phyloP scores from a whole-genome alignment of 202 grass and related monocot species.

The Hordeum pubiflorum region DNA sequence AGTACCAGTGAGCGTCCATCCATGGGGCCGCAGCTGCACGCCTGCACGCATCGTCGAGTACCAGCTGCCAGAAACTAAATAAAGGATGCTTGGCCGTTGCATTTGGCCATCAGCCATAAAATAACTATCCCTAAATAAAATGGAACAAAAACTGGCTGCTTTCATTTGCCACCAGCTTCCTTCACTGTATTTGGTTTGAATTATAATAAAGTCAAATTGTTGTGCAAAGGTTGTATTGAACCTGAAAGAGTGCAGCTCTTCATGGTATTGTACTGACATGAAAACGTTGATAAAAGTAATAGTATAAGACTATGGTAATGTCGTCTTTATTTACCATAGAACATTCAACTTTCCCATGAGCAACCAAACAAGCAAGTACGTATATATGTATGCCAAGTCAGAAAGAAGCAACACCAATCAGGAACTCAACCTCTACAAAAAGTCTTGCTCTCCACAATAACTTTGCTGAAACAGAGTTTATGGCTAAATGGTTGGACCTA shows the following conservation, averaged over 20 bases:
- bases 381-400: background rate
- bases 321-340: background rate
- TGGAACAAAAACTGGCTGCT: background rate
- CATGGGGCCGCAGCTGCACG: background rate
- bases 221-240: background rate
- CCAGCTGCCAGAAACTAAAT: background rate
- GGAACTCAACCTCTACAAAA: background rate
- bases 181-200: background rate
- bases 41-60: background rate
- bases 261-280: background rate
- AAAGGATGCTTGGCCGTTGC: background rate
- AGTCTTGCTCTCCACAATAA: background rate
- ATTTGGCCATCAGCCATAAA: background rate
- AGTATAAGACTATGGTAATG: background rate
- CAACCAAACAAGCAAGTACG: background rate
- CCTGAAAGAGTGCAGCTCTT: background rate
- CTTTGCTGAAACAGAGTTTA: background rate
- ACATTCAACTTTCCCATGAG: background rate
- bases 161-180: background rate
- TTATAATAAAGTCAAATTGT: background rate
- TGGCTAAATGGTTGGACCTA: background rate
- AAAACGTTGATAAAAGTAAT: background rate
- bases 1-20: slow-evolving; percentile 40
- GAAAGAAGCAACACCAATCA: background rate
- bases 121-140: background rate